Evolutionary conservation across 2,329 filamentous ascomycete genomes (phyloP).

Genomic region (Atkinsonella hypoxylon): DNA sequence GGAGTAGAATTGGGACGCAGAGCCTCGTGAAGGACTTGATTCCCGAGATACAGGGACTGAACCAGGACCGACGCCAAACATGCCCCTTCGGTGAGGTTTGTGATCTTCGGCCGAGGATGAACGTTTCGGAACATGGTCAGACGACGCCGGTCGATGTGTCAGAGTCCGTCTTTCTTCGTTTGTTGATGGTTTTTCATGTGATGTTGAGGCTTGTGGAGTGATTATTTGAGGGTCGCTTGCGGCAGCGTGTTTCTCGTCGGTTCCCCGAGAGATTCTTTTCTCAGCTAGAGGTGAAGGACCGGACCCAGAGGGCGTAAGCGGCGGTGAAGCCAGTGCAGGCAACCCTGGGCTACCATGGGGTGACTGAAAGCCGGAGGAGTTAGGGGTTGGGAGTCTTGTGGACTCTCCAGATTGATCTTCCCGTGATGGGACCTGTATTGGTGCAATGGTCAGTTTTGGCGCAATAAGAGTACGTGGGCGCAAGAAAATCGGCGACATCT

Average conservation of each 20-base stretch:
- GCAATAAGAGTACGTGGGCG: neutral
- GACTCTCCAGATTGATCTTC: conserved; percentile 48
- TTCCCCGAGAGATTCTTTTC: conserved; percentile 18
- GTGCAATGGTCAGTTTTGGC: neutral
- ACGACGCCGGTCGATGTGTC: conserved; percentile 30
- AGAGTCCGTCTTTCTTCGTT: conserved; percentile 27
- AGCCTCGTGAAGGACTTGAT: conserved; percentile 50
- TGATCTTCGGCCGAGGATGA: conserved; percentile 28
- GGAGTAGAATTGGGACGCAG: conserved; percentile 53
- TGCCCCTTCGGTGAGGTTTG: conserved; percentile 37
- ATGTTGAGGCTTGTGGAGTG: conserved; percentile 55
- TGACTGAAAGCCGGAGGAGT: conserved; percentile 52
- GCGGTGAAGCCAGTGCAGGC: conserved; percentile 72
- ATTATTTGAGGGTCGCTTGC: conserved; percentile 35
- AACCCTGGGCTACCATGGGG: conserved; percentile 55
- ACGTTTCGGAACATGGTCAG: conserved; percentile 28
- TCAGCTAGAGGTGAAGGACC: conserved; percentile 23
- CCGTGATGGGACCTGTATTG: conserved; percentile 42
- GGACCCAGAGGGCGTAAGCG: conserved; percentile 76
- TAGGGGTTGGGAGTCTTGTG: conserved; percentile 52
- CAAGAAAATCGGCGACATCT: no score
- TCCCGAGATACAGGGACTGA: conserved; percentile 49
- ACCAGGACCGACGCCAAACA: conserved; percentile 39
- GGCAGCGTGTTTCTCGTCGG: conserved; percentile 28
- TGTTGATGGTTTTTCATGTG: conserved; percentile 37